Evolutionary conservation across 1,139 yeast species (phyloP).

Genomic region (Blastobotrys proliferans): DNA sequence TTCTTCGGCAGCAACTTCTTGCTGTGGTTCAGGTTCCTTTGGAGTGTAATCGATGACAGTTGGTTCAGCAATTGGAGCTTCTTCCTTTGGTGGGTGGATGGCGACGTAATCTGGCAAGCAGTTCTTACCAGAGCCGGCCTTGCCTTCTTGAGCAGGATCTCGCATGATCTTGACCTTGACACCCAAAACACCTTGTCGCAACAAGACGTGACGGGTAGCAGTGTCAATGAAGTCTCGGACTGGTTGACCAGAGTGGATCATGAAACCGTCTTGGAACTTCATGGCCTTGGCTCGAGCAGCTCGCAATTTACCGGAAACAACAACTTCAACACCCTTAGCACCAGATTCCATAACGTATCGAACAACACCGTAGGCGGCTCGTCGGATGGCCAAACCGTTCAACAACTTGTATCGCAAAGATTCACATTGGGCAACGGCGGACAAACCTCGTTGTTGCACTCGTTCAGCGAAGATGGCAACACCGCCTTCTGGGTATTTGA

Average conservation of each 20-base stretch:
- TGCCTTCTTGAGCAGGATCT: slow-evolving; percentile 87
- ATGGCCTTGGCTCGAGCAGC: slow-evolving; percentile 99
- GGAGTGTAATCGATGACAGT: slow-evolving; percentile 47
- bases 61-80: slow-evolving; percentile 83
- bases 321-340: slow-evolving; percentile 99
- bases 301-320: slow-evolving; percentile 98
- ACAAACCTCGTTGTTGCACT: slow-evolving; percentile 98
- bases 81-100: slow-evolving; percentile 97
- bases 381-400: slow-evolving; percentile 98
- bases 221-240: slow-evolving; percentile 96
- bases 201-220: slow-evolving; percentile 99
- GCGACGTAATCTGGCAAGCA: slow-evolving; percentile 94
- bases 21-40: slow-evolving; percentile 26
- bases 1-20: slow-evolving; percentile 22
- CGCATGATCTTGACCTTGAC: slow-evolving; percentile 99
- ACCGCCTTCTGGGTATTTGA: slow-evolving; percentile 92
- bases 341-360: slow-evolving; percentile 99
- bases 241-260: slow-evolving; percentile 99
- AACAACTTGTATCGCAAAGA: slow-evolving; percentile 97
- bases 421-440: slow-evolving; percentile 99
- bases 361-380: slow-evolving; percentile 99
- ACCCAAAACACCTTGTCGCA: slow-evolving; percentile 99
- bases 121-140: slow-evolving; percentile 77
- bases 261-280: slow-evolving; percentile 99
- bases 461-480: slow-evolving; percentile 97